Evolutionary conservation across 495 filamentous ascomycete genomes (phyloP), one percentile per base, ranked within the genome.

Genomic region (Penicillium riverlandense): DNA sequence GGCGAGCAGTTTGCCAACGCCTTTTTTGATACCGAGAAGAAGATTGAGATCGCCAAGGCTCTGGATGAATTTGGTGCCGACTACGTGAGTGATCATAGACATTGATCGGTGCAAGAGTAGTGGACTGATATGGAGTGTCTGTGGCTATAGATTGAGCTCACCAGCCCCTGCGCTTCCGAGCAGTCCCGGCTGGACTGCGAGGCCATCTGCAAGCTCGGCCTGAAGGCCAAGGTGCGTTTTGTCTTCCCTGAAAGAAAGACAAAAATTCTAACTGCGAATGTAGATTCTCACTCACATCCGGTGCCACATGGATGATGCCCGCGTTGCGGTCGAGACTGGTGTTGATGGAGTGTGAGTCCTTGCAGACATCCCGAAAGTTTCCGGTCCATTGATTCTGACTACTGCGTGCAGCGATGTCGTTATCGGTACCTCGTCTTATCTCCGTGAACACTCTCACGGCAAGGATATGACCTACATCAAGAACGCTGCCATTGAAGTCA

Each of bases 391-490:
- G 12, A 11, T 13, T 40, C 63, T 65, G 41, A 67, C 43, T 41
- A 22, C 22, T 29, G 29, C 36, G 4, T 41, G n/a, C 44, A 80
- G 78, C 42, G 90, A 95, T 63, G 84, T 96, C 50, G 90, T 95
- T 57, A 97, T 97, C 63, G 90, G 90, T 46, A 96, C 90, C 4
- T 91, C 86, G 8, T 88, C 83, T 44, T 90, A 88, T 67, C 80
- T 97, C 51, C 83, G 86, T 50, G 88, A 96, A 63, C 86, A 97
- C 75, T 86, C 81, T 45, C 88, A 95, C 66, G 90, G 90, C 57
- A 97, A 96, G 77, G 84, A 88, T 58, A 95, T 96, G 83, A 82
- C 82, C 47, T 87, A 85, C 65, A 96, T 96, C 52, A 86, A 82
- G 67, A 88, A 91, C 76, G 78, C 86, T 38, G 90, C 90, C 32